phyloP scores from a whole-genome alignment of 805 yeast species.

The Starmerella kuoi region DNA sequence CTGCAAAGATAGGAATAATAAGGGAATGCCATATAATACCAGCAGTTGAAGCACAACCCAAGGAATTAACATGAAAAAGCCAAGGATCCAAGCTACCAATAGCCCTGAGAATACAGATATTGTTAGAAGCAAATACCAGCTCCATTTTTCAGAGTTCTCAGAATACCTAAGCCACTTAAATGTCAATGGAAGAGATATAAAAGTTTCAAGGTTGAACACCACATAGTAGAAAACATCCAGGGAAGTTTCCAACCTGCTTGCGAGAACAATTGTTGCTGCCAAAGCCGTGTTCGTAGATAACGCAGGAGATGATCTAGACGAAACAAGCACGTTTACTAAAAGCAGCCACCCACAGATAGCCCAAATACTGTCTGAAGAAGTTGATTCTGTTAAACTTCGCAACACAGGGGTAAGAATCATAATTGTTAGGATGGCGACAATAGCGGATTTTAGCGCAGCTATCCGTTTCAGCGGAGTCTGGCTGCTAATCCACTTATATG shows the following conservation, averaged over 20 bases:
- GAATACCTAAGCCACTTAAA: slow-evolving; percentile 44
- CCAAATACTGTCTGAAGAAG: slow-evolving; percentile 93
- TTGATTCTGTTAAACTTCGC: slow-evolving; percentile 74
- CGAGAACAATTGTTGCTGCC: slow-evolving; percentile 76
- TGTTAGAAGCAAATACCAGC: slow-evolving; percentile 22
- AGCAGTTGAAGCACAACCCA: slow-evolving; percentile 42
- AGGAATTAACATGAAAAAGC: slow-evolving; percentile 32
- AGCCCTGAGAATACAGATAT: slow-evolving; percentile 19
- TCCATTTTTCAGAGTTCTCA: slow-evolving; percentile 23
- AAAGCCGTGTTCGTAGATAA: slow-evolving; percentile 72
- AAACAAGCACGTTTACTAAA: slow-evolving; percentile 53
- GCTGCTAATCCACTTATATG: slow-evolving; percentile 22
- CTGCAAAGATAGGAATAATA: slow-evolving; percentile 58
- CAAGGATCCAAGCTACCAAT: slow-evolving; percentile 22
- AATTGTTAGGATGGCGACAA: slow-evolving; percentile 56
- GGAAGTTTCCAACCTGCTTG: slow-evolving; percentile 71
- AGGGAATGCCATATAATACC: slow-evolving; percentile 50
- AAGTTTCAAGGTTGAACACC: slow-evolving; percentile 55
- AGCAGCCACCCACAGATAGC: slow-evolving; percentile 73
- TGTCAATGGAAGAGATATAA: slow-evolving; percentile 61
- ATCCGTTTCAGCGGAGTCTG: slow-evolving; percentile 8
- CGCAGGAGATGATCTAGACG: slow-evolving; percentile 52
- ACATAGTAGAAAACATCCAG: slow-evolving; percentile 74
- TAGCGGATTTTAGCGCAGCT: slow-evolving; percentile 46
- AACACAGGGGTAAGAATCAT: slow-evolving; percentile 79